A percentile compares a stretch with the other conserved stretches of the same genome.
phyloP scores from a whole-genome alignment of 139 green algal genomes.

The Chlorella vulgaris region DNA sequence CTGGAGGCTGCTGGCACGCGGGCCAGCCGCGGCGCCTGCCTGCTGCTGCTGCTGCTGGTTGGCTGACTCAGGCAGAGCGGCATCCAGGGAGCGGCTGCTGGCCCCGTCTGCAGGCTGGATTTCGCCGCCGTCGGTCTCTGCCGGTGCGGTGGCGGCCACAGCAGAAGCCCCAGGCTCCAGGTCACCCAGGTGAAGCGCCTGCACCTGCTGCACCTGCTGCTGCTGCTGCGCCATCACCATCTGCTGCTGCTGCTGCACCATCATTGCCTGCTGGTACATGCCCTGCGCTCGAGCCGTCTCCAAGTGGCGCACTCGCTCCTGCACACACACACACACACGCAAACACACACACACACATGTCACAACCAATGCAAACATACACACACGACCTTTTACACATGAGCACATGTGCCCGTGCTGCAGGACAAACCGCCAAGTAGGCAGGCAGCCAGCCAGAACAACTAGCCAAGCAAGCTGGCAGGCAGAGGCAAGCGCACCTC shows the following conservation, averaged over 20 bases:
- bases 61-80: too few species aligned
- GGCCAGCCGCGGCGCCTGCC: too few species aligned
- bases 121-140: too few species aligned
- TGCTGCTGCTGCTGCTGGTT: not conserved
- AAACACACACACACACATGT: not conserved
- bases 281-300: conserved; percentile 36
- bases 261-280: conserved; percentile 47
- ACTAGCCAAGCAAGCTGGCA: not conserved
- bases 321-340: not conserved
- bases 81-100: too few species aligned
- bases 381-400: not conserved
- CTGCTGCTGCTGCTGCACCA: conserved; percentile 38
- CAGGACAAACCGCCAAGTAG: too few species aligned
- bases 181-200: too few species aligned
- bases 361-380: not conserved
- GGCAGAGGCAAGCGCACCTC: conserved; percentile 35
- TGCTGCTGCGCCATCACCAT: conserved; percentile 16
- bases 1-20: too few species aligned
- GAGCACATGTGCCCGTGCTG: not conserved
- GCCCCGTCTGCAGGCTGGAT: too few species aligned
- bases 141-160: too few species aligned
- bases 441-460: not conserved
- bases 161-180: too few species aligned
- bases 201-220: conserved; percentile 24
- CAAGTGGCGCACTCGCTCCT: conserved; percentile 28